Base-by-base conservation (phyloP, 257 asterid genomes). In the Apocynum venetum region DNA sequence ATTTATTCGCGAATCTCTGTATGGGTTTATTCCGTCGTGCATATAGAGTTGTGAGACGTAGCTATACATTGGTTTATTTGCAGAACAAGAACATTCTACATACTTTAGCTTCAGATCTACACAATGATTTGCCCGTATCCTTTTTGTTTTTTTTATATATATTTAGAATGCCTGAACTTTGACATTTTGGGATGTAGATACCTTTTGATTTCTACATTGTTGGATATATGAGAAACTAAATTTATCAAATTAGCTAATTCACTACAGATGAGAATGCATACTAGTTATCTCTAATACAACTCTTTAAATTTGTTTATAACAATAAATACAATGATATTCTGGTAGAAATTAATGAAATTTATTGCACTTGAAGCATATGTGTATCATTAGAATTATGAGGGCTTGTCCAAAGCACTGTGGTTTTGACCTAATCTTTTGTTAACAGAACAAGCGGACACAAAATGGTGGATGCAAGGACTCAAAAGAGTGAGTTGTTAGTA, bases 401-500 rank as follows among this genome's bases (percentile, higher is more conserved):
- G 4, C 47, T 72, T 51, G 17, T 9, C n/a, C 48, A 57, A 59
- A 3, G 10, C 9, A 20, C 10, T 6, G 14, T n/a, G 43, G 25
- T 25, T 14, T 19, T 65, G 2, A 47, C 0, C 13, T 47, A 11
- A 38, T 10, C 43, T 44, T 59, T 69, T 53, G 14, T 36, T 75
- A 57, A 3, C 77, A 80, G 80, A 44, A 44, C 13, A 59, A 68
- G 65, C 46, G 0, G 38, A 75, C 51, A 36, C 40, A 48, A 14
- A 65, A 6, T 36, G 81, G 47, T 0, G 61, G n/a, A 8, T 64
- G 56, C 4, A 81, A 53, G 43, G 52, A 20, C 7, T 59, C 61
- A 51, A 76, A 71, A 31, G 74, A 41, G 80, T 80, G n/a, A 73
- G 78, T 61, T 47, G 20, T 46, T 64, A 6, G 9, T 75, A 4